Conservation (phyloP, 805 yeast species). For the Zygosaccharomyces kombuchaensis region DNA sequence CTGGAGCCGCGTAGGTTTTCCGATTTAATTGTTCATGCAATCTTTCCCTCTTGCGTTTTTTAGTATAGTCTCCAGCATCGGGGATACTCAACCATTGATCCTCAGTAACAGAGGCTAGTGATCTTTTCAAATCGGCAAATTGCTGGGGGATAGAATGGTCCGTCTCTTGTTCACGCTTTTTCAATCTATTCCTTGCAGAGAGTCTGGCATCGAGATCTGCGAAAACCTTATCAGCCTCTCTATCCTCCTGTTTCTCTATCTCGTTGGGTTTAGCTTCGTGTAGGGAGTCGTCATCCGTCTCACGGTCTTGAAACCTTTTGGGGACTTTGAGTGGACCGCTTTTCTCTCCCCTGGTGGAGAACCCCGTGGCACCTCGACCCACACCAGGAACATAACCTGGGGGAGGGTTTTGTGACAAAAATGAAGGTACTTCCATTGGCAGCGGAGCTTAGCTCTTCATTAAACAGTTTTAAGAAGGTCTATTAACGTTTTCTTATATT, state of each 20-base stretch:
- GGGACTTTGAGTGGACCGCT: slow-evolving; percentile 18
- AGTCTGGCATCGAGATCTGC: slow-evolving; percentile 59
- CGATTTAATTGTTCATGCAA: slow-evolving; percentile 56
- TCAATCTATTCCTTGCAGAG: slow-evolving; percentile 31
- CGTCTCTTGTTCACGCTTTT: slow-evolving; percentile 12
- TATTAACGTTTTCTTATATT: neutral
- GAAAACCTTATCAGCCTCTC: slow-evolving; percentile 73
- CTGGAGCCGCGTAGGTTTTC: slow-evolving; percentile 81
- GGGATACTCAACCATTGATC: slow-evolving; percentile 83
- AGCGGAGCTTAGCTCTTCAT: neutral
- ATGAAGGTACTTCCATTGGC: slow-evolving; percentile 49
- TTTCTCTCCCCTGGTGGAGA: slow-evolving; percentile 74
- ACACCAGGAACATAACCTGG: slow-evolving; percentile 87
- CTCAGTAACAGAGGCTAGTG: slow-evolving; percentile 51
- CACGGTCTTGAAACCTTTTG: slow-evolving; percentile 22
- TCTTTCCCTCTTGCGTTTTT: slow-evolving; percentile 68
- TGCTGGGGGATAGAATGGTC: slow-evolving; percentile 38
- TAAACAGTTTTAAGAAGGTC: neutral
- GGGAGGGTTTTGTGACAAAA: slow-evolving; percentile 83
- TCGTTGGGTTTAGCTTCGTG: slow-evolving; percentile 20
- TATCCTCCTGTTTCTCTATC: slow-evolving; percentile 48
- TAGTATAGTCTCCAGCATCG: slow-evolving; percentile 83
- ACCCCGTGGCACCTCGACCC: slow-evolving; percentile 94
- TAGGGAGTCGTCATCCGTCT: slow-evolving; percentile 12
- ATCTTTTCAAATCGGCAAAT: slow-evolving; percentile 66